These are phyloP conservation scores for Fusarium nelsonii DNA, from an alignment of 2,329 filamentous ascomycete species.

Conservation along the genomic window DNA sequence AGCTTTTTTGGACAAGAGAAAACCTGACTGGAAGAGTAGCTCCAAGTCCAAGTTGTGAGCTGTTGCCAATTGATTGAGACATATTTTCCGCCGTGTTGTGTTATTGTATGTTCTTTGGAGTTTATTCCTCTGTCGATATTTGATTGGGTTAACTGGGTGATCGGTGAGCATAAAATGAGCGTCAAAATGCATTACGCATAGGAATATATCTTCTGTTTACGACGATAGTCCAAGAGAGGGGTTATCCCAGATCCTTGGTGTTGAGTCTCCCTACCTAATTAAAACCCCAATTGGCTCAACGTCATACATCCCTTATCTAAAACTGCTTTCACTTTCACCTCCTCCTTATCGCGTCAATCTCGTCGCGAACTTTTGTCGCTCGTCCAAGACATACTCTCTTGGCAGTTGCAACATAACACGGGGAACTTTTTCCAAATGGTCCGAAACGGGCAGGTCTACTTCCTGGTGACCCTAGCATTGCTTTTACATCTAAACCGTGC, in stretches of 20 bases:
- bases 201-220: background rate
- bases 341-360: constrained; percentile 7
- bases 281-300: background rate
- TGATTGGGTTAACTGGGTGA: background rate
- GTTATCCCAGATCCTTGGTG: background rate
- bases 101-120: background rate
- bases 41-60: background rate
- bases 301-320: background rate
- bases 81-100: too few relatives aligned
- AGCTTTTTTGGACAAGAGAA: constrained; percentile 41
- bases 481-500: constrained; percentile 34
- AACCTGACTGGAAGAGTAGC: constrained; percentile 27
- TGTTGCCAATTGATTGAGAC: background rate
- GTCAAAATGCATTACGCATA: too few relatives aligned
- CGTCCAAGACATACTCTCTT: constrained; percentile 26
- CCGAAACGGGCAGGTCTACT: constrained; percentile 33
- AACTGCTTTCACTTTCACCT: background rate
- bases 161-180: too few relatives aligned
- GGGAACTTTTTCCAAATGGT: constrained; percentile 34
- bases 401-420: constrained; percentile 39
- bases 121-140: background rate
- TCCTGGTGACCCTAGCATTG: background rate
- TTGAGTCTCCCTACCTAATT: background rate
- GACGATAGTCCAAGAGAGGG: constrained; percentile 2
- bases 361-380: constrained; percentile 32